Evolutionary conservation across 1,139 yeast species (phyloP).

Genomic region (Suhomyces bolitotheri): DNA sequence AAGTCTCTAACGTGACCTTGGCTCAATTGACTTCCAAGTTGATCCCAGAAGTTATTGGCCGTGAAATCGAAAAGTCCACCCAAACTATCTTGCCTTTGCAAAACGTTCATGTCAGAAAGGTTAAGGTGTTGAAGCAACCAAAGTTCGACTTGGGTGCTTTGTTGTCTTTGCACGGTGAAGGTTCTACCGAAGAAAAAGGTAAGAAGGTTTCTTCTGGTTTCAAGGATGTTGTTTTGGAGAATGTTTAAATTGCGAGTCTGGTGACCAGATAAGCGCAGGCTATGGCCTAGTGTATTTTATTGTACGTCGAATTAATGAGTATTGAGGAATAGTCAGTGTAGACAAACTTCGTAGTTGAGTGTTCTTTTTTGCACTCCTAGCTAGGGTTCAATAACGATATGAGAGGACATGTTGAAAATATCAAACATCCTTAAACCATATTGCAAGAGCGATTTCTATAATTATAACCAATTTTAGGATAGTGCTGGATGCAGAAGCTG

Average conservation of each 20-base stretch:
- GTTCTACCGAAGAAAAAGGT: slow-evolving; percentile 52
- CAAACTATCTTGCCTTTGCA: slow-evolving; percentile 54
- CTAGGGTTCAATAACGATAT: no score
- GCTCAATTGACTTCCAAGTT: slow-evolving; percentile 53
- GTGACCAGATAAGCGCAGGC: slow-evolving; percentile 1
- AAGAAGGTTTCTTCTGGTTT: slow-evolving; percentile 51
- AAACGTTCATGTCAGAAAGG: slow-evolving; percentile 55
- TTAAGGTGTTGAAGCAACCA: slow-evolving; percentile 53
- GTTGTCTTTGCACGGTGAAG: slow-evolving; percentile 54
- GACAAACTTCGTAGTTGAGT: neutral
- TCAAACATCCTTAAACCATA: no score
- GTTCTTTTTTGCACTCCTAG: neutral
- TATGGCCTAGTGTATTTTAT: slow-evolving; percentile 9
- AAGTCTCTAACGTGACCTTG: slow-evolving; percentile 51
- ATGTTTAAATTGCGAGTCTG: slow-evolving; percentile 20
- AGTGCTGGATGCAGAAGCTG: no score
- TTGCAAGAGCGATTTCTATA: no score
- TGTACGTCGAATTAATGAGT: slow-evolving; percentile 7
- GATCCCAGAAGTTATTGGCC: slow-evolving; percentile 55
- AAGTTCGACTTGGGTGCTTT: slow-evolving; percentile 55
- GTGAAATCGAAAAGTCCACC: slow-evolving; percentile 55
- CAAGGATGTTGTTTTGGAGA: slow-evolving; percentile 53
- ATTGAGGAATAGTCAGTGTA: neutral
- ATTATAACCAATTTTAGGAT: no score
- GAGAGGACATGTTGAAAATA: no score